Conservation (phyloP, 2,329 filamentous ascomycete genomes). For the Pseudogymnoascus sp. region DNA sequence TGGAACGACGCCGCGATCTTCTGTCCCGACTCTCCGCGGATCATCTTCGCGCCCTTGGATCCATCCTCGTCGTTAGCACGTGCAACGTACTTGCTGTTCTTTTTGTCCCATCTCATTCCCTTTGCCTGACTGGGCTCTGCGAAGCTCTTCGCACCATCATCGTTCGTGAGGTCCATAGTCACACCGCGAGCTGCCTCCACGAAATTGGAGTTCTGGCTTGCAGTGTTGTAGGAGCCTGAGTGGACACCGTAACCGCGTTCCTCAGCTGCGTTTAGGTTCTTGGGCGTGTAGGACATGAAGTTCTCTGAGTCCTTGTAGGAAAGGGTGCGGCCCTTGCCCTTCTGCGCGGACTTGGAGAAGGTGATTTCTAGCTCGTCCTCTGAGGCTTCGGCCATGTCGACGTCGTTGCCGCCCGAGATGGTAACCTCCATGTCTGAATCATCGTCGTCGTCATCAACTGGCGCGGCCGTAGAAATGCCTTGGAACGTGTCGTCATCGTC, state of each 20-base stretch:
- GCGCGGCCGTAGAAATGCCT: slow-evolving; percentile 7
- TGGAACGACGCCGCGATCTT: slow-evolving; percentile 95
- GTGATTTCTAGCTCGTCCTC: slow-evolving; percentile 62
- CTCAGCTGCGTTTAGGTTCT: slow-evolving; percentile 72
- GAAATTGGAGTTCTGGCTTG: slow-evolving; percentile 60
- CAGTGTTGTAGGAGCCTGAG: slow-evolving; percentile 56
- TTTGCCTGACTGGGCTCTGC: slow-evolving; percentile 66
- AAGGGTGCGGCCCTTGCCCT: slow-evolving; percentile 49
- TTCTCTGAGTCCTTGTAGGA: slow-evolving; percentile 79
- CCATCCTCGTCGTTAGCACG: slow-evolving; percentile 93
- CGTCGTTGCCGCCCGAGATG: slow-evolving; percentile 31
- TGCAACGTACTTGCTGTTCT: slow-evolving; percentile 89
- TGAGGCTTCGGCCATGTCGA: slow-evolving; percentile 54
- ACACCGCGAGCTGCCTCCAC: slow-evolving; percentile 78
- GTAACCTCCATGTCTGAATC: slow-evolving; percentile 33
- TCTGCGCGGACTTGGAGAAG: slow-evolving; percentile 53
- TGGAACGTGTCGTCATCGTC: slow-evolving; percentile 24
- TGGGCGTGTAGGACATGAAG: slow-evolving; percentile 94
- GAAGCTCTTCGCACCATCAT: slow-evolving; percentile 75
- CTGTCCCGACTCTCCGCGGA: slow-evolving; percentile 83
- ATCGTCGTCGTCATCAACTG: slow-evolving; percentile 29
- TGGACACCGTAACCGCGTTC: slow-evolving; percentile 92
- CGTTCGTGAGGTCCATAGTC: slow-evolving; percentile 88
- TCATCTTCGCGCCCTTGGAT: slow-evolving; percentile 63
- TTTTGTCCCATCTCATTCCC: slow-evolving; percentile 92